Conservation (phyloP, 83 land plant genomes). For the Diphasiastrum complanatum region DNA sequence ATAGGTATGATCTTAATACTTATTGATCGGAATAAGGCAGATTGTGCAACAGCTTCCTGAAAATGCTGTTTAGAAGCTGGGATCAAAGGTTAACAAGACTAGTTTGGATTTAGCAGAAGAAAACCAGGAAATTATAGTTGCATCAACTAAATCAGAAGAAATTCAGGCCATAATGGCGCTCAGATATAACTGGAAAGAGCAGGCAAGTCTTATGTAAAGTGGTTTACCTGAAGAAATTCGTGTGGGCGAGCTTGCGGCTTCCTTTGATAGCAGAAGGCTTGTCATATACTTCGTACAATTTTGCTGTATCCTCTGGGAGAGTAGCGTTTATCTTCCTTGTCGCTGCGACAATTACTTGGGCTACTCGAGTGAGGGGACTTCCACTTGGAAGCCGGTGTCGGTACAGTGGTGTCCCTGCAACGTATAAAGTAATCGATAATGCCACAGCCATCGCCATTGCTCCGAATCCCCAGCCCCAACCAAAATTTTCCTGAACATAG, state of each 20-base stretch:
- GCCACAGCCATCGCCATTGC: constrained; percentile 28
- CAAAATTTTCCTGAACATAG: constrained; percentile 39
- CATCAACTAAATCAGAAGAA: no score
- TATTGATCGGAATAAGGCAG: no score
- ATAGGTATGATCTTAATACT: no score
- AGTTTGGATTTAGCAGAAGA: no score
- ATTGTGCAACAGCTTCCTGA: no score
- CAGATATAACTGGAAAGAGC: no score
- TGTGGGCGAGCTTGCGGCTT: constrained; percentile 35
- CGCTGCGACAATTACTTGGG: constrained; percentile 45
- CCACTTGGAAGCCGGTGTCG: constrained; percentile 35
- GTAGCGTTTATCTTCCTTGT: constrained; percentile 24
- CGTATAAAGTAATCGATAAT: constrained; percentile 24
- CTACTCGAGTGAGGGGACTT: constrained; percentile 41
- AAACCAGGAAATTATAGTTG: no score
- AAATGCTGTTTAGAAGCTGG: no score
- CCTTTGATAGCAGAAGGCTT: constrained; percentile 21
- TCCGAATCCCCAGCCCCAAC: constrained; percentile 42
- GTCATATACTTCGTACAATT: constrained; percentile 29
- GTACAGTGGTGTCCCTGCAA: constrained; percentile 33
- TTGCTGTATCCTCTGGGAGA: constrained; percentile 19
- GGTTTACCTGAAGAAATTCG: constrained; percentile 29
- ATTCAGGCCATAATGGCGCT: no score
- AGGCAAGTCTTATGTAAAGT: no score
- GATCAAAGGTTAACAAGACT: no score